Base-by-base conservation (phyloP, 2,329 filamentous ascomycete genomes). In the Exophiala oligosperma region DNA sequence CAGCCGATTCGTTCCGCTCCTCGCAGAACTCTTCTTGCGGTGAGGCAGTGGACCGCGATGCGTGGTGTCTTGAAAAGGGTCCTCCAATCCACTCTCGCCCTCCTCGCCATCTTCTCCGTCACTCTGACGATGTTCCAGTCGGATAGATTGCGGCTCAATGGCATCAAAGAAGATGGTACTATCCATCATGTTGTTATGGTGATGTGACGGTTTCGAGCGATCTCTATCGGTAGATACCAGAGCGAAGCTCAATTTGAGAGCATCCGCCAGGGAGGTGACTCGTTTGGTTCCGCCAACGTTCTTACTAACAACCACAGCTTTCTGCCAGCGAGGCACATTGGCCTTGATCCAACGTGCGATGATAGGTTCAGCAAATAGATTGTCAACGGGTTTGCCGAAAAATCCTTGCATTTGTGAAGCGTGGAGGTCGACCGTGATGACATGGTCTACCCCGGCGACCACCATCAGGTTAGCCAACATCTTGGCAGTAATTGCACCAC, bases 331-430 rank as follows among this genome's bases (percentile, higher is more conserved):
- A 12, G 85, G 81, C 40, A 99, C 88, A 71, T 97, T 94, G 73
- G 88, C 85, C 60, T 89, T 88, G 69, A 99, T 96, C 94, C 94
- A 99, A 67, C 91, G 89, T 54, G 93, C 92, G 69, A 99, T 91
- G 63, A 97, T 83, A 14, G 94, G 93, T 74, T 99, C 94, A 52
- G 94, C 94, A 68, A 96, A 91, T 53, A 99, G 86, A 71, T 99
- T 97, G 76, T 99, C 94, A 60, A 99, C 93, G 0, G 94, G 94
- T 67, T 93, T 96, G 71, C 90, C 90, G 82, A 99, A 99, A 79
- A 99, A 99, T 58, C 94, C 94, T 77, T 99, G 94, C 91, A 97
- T 97, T 78, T 97, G 94, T n/a, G 90, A 92, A 53, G 90, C 90
- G 54, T 99, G 94, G 29, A 99, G 83, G 72, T 99, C 94, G 71